Evolutionary conservation across 306 rosid genomes (phyloP), one percentile per base, ranked within the genome.

Genomic region (Quercus parvula): DNA sequence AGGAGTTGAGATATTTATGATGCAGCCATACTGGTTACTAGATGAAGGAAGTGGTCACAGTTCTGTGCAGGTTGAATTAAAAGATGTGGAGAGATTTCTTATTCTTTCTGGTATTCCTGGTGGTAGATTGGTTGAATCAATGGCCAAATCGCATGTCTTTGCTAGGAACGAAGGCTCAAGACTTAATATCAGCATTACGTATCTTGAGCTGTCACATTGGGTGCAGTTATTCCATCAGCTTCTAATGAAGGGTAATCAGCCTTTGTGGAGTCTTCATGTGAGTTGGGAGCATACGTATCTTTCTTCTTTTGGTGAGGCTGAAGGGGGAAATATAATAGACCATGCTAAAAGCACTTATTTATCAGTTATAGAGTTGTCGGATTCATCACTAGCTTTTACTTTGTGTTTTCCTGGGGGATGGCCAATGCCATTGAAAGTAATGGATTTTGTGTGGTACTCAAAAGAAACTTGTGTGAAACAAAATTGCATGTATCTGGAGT

Each of bases 201-300:
- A 87, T 82, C 94, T 89, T 62, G 98, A 95, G 81, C 99, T 95
- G 74, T 80, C 91, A 5, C 97, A 94, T 73, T 94, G 99, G 99
- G 89, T 94, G 74, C 97, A 91, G 79, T 77, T 95, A 75, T 90
- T 95, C 81, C 86, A 83, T 83, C 92, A 89, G 78, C 90, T 95
- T 85, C 85, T 92, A 20, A 84, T 71, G 90, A 85, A 77, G 28
- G 99, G 99, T 51, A 82, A 88, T 82, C 83, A 77, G 81, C 90
- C 90, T 73, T 64, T 82, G 41, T 95, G 98, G 97, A 91, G 99
- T 87, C 92, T 95, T 58, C 90, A 87, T 20, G 62, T 85, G 28
- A 95, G 99, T 85, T 95, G 95, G 97, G 97, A 95, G 81, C 94
- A 92, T 82, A 87, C 85, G 58, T 95, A 95, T 78, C 88, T 88